Conservation (phyloP, 805 yeast genomes). For the Geotrichum ghanense region DNA sequence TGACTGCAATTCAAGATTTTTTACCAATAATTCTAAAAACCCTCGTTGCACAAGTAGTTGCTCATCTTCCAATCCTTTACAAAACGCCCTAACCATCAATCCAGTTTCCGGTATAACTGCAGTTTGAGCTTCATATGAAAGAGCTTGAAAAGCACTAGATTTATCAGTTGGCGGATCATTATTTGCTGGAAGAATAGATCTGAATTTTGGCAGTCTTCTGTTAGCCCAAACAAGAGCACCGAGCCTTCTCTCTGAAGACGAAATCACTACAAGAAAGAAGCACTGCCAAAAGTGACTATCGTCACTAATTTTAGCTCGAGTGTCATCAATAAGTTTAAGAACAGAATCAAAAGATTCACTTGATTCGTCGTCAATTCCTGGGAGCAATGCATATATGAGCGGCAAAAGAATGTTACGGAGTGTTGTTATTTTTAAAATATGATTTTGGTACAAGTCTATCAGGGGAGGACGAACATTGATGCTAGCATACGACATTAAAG, state of each 20-base stretch:
- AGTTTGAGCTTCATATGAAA: conserved; percentile 43
- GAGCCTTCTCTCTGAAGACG: conserved; percentile 65
- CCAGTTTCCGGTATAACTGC: conserved; percentile 74
- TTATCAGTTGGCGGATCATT: conserved; percentile 23
- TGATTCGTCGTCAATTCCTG: conserved; percentile 89
- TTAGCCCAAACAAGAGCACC: conserved; percentile 78
- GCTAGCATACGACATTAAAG: conserved; percentile 78
- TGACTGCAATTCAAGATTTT: conserved; percentile 56
- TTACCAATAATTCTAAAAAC: conserved; percentile 65
- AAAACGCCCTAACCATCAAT: conserved; percentile 59
- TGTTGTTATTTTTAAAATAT: conserved; percentile 43
- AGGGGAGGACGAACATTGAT: conserved; percentile 77
- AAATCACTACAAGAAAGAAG: conserved; percentile 59
- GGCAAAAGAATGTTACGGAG: conserved; percentile 55
- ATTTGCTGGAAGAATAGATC: conserved; percentile 2
- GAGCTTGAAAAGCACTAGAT: conserved; percentile 16
- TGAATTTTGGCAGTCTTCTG: conserved; percentile 51
- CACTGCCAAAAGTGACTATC: conserved; percentile 82
- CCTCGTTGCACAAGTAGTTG: conserved; percentile 74
- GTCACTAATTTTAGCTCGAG: conserved; percentile 46
- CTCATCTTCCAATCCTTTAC: conserved; percentile 56
- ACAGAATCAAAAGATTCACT: conserved; percentile 66
- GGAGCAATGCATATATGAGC: conserved; percentile 58
- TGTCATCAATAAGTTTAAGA: conserved; percentile 45
- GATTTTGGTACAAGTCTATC: conserved; percentile 46